Conservation (phyloP, 2,329 filamentous ascomycete species). For the Xylariaceae sp. region DNA sequence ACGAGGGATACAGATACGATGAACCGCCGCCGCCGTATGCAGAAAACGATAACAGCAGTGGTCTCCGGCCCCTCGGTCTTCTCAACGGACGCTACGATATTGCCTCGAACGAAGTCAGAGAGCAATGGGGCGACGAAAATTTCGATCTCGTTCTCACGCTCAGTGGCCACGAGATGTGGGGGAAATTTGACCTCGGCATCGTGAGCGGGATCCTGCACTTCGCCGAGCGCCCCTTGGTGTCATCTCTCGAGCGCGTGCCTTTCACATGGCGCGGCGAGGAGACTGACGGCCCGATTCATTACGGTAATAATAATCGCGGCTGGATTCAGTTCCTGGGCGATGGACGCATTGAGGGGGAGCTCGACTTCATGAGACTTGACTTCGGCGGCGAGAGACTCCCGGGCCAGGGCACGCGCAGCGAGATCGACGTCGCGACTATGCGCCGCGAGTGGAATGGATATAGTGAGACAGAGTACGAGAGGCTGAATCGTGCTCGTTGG, state of each 20-base stretch:
- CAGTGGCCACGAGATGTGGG: slow-evolving; percentile 50
- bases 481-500: slow-evolving; percentile 31
- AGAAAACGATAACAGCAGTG: slow-evolving; percentile 27
- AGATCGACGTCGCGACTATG: slow-evolving; percentile 35
- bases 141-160: slow-evolving; percentile 48
- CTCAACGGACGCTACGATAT: slow-evolving; percentile 55
- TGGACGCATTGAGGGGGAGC: slow-evolving; percentile 43
- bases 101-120: slow-evolving; percentile 33
- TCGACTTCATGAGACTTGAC: slow-evolving; percentile 36
- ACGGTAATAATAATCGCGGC: slow-evolving; percentile 38
- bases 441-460: slow-evolving; percentile 41
- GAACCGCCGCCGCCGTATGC: slow-evolving; percentile 32
- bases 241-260: slow-evolving; percentile 35
- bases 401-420: slow-evolving; percentile 41
- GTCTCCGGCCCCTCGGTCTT: slow-evolving; percentile 42
- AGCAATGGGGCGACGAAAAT: slow-evolving; percentile 37
- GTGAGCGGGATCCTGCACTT: slow-evolving; percentile 52
- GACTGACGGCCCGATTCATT: slow-evolving; percentile 35
- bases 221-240: slow-evolving; percentile 41
- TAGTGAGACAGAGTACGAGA: slow-evolving; percentile 39
- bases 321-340: slow-evolving; percentile 47
- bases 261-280: slow-evolving; percentile 48
- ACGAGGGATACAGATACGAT: slow-evolving; percentile 25
- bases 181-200: slow-evolving; percentile 50
- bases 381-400: slow-evolving; percentile 38